Evolutionary conservation across 805 yeast genomes (phyloP), one percentile per base, ranked within the genome.

Genomic region (Candida lessepsii): DNA sequence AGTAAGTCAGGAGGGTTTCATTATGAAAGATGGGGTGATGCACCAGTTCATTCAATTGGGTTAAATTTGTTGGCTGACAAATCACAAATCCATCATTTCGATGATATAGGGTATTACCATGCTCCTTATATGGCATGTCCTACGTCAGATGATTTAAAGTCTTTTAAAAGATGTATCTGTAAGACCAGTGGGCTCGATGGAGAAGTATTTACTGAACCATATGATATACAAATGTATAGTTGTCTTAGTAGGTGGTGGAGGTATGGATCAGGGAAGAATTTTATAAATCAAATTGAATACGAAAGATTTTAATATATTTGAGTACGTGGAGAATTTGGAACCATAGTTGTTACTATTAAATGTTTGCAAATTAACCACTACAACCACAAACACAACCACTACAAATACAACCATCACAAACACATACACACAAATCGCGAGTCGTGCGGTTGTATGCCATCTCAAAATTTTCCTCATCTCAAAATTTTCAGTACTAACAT

Each of bases 231-330:
- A 44, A 57, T 75, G 4, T 77, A 73, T 47, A 83, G 90, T 51
- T 85, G 95, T 60, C 57, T 85, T 33, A 68, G 77, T 23, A 70
- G 80, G 45, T 85, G 90, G 90, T 85, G 95, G 95, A 78, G 78
- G 50, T 67, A 67, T 46, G 83, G 85, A 8, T 67, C 78, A 2
- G 85, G 86, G 1, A 81, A 80, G 51, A 57, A 53, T 2, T 81
- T 81, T 49, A 45, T 80, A 25, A 74, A 75, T 44, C 81, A 73
- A 39, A 51, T 56, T 14, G 60, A 54, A 14, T 51, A 50, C 40
- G 14, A 36, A 16, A 18, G 20, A 17, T 31, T 9, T 4, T 7
- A 9, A 11, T 16, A 16, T 29, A 16, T n/a, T n/a, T n/a, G n/a
- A n/a, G n/a, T n/a, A n/a, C n/a, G n/a, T n/a, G n/a, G n/a, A n/a